A percentile compares a stretch with the other conserved stretches of the same genome.
Conservation (phyloP, 148 eudicot genomes). For the Talinum fruticosum region DNA sequence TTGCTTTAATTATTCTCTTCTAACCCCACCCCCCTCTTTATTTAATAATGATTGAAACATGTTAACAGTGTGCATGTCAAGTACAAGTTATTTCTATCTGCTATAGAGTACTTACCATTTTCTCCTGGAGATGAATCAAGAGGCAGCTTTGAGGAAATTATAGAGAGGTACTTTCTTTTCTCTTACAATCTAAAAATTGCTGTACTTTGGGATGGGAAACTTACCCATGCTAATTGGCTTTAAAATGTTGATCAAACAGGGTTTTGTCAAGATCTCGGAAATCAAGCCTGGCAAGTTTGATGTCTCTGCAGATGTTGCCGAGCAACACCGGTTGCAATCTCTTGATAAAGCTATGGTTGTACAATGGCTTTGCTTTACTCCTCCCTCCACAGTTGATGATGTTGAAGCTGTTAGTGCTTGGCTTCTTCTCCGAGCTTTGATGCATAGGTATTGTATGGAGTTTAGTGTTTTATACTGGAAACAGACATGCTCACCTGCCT, state of each 20-base stretch:
- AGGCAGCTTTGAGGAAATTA: constrained; percentile 85
- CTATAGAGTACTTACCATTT: constrained; percentile 87
- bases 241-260: constrained; percentile 35
- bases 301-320: constrained; percentile 65
- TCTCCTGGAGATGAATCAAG: constrained; percentile 68
- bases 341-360: constrained; percentile 90
- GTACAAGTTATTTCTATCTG: constrained; percentile 81
- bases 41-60: not conserved
- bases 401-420: constrained; percentile 54
- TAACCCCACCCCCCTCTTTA: not conserved
- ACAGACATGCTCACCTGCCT: not conserved
- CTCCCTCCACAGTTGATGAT: constrained; percentile 75
- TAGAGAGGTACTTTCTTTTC: constrained; percentile 63
- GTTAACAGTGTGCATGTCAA: constrained; percentile 66
- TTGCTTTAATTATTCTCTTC: not conserved
- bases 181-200: not conserved
- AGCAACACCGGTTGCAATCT: constrained; percentile 80
- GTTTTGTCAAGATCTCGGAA: constrained; percentile 83
- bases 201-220: constrained; percentile 1
- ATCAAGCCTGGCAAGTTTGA: constrained; percentile 55
- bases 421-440: constrained; percentile 72
- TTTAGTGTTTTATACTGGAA: not conserved
- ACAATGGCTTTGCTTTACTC: constrained; percentile 99
- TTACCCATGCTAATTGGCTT: not conserved
- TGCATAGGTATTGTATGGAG: constrained; percentile 55